Conservation (phyloP, 371 early-diverging fungal genomes). For the Apophysomyces elegans region DNA sequence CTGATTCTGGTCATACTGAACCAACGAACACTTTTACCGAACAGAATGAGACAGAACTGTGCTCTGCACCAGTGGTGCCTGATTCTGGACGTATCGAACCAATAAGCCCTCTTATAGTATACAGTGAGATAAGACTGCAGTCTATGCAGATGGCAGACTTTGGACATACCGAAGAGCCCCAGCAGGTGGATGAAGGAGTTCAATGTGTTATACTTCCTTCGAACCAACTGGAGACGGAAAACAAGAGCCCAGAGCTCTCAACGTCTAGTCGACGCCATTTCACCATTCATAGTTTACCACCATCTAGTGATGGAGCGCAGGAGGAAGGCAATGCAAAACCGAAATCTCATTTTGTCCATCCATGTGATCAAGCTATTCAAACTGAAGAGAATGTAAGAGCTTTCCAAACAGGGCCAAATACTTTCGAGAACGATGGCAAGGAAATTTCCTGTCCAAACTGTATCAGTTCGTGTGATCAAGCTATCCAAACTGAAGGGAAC, state of each 20-base stretch:
- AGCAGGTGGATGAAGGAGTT: not conserved
- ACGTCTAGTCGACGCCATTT: not conserved
- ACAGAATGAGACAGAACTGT: too few relatives aligned
- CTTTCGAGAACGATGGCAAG: conserved; percentile 16
- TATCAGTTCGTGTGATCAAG: too few relatives aligned
- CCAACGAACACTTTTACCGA: too few relatives aligned
- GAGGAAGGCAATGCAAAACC: not conserved
- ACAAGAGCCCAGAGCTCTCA: too few relatives aligned
- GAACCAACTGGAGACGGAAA: not conserved
- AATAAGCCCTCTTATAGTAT: not conserved
- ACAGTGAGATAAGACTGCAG: not conserved
- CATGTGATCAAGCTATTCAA: not conserved
- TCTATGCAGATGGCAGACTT: too few relatives aligned
- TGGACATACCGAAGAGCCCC: not conserved
- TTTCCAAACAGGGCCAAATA: conserved; percentile 14
- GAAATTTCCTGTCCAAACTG: not conserved
- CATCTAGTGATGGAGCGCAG: not conserved
- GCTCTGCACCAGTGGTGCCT: too few relatives aligned
- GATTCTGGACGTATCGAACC: too few relatives aligned
- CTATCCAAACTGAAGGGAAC: too few relatives aligned
- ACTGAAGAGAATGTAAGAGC: conserved; percentile 1
- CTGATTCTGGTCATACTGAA: too few relatives aligned
- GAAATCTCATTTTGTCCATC: not conserved
- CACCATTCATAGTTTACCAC: not conserved
- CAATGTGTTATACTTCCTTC: not conserved